phyloP scores from a whole-genome alignment of 352 stramenopile species.

The Thalassiosira pacifica region DNA sequence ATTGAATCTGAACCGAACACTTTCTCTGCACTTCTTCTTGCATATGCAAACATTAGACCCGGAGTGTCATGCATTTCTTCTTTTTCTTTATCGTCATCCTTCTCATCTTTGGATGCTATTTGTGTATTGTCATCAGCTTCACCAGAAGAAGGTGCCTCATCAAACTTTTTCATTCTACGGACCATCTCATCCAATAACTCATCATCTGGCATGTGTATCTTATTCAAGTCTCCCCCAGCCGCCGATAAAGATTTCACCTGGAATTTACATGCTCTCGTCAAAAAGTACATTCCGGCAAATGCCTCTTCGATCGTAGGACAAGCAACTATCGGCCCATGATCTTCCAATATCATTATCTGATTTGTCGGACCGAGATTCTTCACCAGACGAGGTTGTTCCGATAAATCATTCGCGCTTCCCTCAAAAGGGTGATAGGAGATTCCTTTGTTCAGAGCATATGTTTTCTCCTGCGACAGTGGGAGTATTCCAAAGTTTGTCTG shows the following conservation, averaged over 20 bases:
- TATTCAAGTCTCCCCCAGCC: conserved; percentile 51
- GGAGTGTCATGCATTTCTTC: conserved; percentile 43
- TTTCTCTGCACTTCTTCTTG: conserved; percentile 56
- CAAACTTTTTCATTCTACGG: conserved; percentile 60
- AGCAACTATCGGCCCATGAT: conserved; percentile 64
- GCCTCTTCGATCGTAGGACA: conserved; percentile 61
- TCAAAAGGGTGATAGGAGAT: conserved; percentile 65
- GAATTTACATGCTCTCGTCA: conserved; percentile 61
- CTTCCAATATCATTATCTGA: conserved; percentile 62
- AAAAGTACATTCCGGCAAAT: conserved; percentile 64
- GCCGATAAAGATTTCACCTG: conserved; percentile 54
- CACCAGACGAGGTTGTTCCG: conserved; percentile 55
- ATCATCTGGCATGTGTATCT: conserved; percentile 55
- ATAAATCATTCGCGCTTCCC: conserved; percentile 50
- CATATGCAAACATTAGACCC: conserved; percentile 63
- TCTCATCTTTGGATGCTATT: too few species aligned
- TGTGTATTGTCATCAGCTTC: not conserved
- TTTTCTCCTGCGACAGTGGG: conserved; percentile 60
- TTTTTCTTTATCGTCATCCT: too few species aligned
- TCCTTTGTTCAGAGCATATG: conserved; percentile 59
- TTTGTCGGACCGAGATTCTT: conserved; percentile 57
- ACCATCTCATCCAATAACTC: conserved; percentile 52
- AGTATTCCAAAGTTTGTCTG: conserved; percentile 64
- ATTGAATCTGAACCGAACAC: conserved; percentile 51
- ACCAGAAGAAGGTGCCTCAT: conserved; percentile 43